phyloP scores from a whole-genome alignment of 495 filamentous ascomycete species.

The Lasiosphaeris hirsuta region DNA sequence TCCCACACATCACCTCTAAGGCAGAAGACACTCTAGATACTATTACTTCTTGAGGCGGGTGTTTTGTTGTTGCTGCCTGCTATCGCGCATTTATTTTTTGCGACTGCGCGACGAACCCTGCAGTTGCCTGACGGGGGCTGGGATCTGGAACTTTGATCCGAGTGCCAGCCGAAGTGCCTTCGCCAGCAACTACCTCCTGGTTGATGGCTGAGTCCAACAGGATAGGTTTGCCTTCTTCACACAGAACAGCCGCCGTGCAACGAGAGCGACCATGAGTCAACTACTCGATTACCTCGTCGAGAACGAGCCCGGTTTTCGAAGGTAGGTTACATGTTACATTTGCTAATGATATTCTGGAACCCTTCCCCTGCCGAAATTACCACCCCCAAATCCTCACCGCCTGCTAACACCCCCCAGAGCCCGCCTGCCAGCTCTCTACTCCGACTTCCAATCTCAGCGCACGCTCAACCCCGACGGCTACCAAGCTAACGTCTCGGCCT shows the following conservation, averaged over 20 bases:
- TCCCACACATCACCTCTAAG: not conserved
- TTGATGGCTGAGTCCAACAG: too few relatives aligned
- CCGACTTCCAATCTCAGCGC: constrained; percentile 77
- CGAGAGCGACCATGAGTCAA: constrained; percentile 9
- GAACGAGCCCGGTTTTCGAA: constrained; percentile 44
- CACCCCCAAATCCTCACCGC: not conserved
- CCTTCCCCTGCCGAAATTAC: not conserved
- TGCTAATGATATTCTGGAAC: not conserved
- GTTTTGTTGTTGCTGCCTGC: not conserved
- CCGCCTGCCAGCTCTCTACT: constrained; percentile 89
- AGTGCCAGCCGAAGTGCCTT: too few relatives aligned
- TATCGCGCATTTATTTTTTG: constrained; percentile 2
- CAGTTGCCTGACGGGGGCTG: too few relatives aligned
- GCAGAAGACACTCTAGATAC: not conserved
- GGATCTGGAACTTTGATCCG: too few relatives aligned
- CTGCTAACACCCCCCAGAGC: constrained; percentile 48
- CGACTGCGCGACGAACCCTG: not conserved
- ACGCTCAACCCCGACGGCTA: constrained; percentile 90
- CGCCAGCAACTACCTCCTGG: too few relatives aligned
- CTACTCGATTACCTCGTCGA: constrained; percentile 46
- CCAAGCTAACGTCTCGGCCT: constrained; percentile 76
- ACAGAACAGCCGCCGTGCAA: not conserved
- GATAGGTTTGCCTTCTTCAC: not conserved
- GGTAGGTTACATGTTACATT: constrained; percentile 25
- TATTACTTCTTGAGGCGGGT: not conserved